Evolutionary conservation across 192 early-diverging fungal species (phyloP).

Genomic region (Podila verticillata): DNA sequence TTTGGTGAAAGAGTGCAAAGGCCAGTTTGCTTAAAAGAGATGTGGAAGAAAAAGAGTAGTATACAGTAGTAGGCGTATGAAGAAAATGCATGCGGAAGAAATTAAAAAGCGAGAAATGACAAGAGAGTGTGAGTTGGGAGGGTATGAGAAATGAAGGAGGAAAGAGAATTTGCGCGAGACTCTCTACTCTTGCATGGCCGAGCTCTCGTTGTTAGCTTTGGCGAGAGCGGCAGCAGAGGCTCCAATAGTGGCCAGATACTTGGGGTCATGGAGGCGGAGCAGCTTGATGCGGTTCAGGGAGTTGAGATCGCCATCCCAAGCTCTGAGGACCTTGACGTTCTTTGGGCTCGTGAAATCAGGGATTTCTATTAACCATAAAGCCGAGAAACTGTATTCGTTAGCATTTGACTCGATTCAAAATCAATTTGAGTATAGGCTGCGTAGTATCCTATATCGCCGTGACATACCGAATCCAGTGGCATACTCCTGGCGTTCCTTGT

Average conservation of each 20-base stretch:
- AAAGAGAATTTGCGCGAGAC: background rate
- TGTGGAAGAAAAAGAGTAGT: background rate
- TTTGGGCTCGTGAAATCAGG: conserved; percentile 65
- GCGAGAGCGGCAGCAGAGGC: conserved; percentile 27
- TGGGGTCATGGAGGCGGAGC: conserved; percentile 52
- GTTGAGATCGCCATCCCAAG: conserved; percentile 68
- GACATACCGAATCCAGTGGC: conserved; percentile 61
- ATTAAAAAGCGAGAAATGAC: background rate
- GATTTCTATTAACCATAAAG: conserved; percentile 47
- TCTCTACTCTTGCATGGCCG: conserved; percentile 45
- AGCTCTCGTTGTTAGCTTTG: conserved; percentile 12
- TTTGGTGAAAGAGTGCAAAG: background rate
- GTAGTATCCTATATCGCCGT: background rate
- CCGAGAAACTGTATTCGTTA: background rate
- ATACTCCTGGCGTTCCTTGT: conserved; percentile 61
- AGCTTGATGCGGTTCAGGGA: conserved; percentile 57
- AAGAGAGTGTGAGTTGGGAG: background rate
- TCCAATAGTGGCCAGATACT: conserved; percentile 22
- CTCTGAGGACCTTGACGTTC: conserved; percentile 53
- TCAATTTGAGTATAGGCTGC: conserved; percentile 46
- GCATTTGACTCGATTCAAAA: conserved; percentile 39
- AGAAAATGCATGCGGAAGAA: background rate
- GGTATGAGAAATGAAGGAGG: background rate
- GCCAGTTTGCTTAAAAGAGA: no score
- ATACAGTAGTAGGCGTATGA: background rate